Percentiles rank a stretch among this genome's conserved stretches.
Evolutionary conservation across 1,284 basidiomycete genomes (phyloP).

Genomic region (Butyriboletus appendiculatus): DNA sequence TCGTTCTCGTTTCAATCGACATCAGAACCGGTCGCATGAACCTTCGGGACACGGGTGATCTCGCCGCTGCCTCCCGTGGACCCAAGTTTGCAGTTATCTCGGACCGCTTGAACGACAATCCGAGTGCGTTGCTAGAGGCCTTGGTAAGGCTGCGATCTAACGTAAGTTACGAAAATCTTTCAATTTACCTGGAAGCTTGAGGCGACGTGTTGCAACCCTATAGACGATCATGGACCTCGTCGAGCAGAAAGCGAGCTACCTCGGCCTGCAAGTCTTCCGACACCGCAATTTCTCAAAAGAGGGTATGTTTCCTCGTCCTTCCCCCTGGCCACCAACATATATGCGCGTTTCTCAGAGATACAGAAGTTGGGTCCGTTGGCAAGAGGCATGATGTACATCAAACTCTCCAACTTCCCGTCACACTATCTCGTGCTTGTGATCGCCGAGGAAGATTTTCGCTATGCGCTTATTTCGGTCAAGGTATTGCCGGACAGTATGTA

Average conservation of each 20-base stretch:
- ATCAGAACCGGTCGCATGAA: slow-evolving; percentile 69
- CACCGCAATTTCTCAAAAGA: slow-evolving; percentile 64
- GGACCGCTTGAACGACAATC: slow-evolving; percentile 65
- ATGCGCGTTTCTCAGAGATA: slow-evolving; percentile 46
- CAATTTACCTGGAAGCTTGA: not conserved
- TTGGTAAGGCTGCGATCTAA: slow-evolving; percentile 56
- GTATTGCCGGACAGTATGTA: slow-evolving; percentile 53
- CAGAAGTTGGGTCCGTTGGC: slow-evolving; percentile 60
- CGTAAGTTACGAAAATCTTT: slow-evolving; percentile 40
- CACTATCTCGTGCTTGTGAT: slow-evolving; percentile 80
- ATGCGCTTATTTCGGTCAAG: slow-evolving; percentile 69
- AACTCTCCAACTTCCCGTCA: slow-evolving; percentile 64
- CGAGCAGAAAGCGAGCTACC: slow-evolving; percentile 74
- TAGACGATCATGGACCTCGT: slow-evolving; percentile 75
- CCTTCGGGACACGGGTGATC: slow-evolving; percentile 72
- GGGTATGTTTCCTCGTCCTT: slow-evolving; percentile 40
- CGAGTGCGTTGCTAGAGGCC: slow-evolving; percentile 50
- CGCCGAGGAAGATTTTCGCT: slow-evolving; percentile 73
- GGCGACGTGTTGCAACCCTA: not conserved
- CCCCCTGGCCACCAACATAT: not conserved
- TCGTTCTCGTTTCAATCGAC: slow-evolving; percentile 71
- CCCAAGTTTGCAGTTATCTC: slow-evolving; percentile 57
- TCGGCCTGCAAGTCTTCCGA: slow-evolving; percentile 69
- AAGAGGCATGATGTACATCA: slow-evolving; percentile 64
- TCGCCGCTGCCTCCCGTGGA: slow-evolving; percentile 69